A percentile compares a stretch with the other conserved stretches of the same genome.
Conservation (phyloP, 768 basidiomycete genomes). For the Panellus pusillus region DNA sequence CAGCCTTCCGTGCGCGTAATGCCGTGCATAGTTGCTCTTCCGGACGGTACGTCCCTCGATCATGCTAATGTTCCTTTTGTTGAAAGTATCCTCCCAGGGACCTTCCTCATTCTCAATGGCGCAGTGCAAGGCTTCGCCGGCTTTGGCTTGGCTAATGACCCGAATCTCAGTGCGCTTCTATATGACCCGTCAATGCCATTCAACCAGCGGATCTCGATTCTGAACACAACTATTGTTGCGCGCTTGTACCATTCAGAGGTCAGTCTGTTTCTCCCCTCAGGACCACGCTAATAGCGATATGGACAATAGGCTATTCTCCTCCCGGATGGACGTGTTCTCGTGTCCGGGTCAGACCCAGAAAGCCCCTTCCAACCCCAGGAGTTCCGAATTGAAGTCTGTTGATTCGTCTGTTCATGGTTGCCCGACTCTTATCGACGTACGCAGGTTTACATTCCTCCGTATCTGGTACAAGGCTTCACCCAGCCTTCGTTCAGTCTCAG, state of each 20-base stretch:
- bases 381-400: conserved; percentile 58
- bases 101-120: conserved; percentile 59
- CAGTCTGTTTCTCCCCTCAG: neutral
- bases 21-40: conserved; percentile 64
- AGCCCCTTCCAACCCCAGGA: conserved; percentile 51
- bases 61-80: no score
- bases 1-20: conserved; percentile 75
- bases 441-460: conserved; percentile 86
- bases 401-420: neutral
- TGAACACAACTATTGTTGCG: conserved; percentile 53
- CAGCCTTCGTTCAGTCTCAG: conserved; percentile 64
- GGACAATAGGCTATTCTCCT: conserved; percentile 48
- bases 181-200: conserved; percentile 53
- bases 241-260: conserved; percentile 40
- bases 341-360: conserved; percentile 56
- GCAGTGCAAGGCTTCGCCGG: conserved; percentile 56
- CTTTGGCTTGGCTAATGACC: conserved; percentile 51
- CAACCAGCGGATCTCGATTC: conserved; percentile 51
- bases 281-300: neutral
- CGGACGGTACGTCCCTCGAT: conserved; percentile 37
- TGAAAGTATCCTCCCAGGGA: conserved; percentile 15
- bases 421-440: neutral
- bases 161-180: conserved; percentile 49
- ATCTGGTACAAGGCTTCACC: conserved; percentile 60
- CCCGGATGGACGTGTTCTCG: conserved; percentile 57